Evolutionary conservation across 495 filamentous ascomycete genomes (phyloP).

Genomic region (Neurospora sp.): DNA sequence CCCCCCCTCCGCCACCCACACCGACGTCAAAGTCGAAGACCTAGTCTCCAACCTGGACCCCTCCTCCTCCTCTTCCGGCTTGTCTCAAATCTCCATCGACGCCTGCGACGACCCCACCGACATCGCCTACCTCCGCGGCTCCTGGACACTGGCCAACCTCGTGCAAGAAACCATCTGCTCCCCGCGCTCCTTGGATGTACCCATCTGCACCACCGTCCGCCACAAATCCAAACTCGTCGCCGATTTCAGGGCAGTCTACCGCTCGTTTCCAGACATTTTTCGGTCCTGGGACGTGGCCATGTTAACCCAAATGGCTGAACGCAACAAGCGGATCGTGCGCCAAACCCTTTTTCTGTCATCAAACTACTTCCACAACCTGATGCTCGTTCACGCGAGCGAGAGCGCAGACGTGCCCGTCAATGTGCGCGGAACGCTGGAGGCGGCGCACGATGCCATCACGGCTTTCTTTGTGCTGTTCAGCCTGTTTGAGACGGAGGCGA

Average conservation of each 20-base stretch:
- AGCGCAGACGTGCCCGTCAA: slow-evolving; percentile 52
- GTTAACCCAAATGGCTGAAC: slow-evolving; percentile 37
- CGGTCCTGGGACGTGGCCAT: slow-evolving; percentile 47
- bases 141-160: slow-evolving; percentile 62
- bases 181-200: slow-evolving; percentile 53
- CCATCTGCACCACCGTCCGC: slow-evolving; percentile 47
- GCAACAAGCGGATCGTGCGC: slow-evolving; percentile 48
- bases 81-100: slow-evolving; percentile 15
- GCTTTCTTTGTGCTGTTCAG: slow-evolving; percentile 56
- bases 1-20: slow-evolving; percentile 60
- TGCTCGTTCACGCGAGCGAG: slow-evolving; percentile 54
- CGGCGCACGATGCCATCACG: slow-evolving; percentile 52
- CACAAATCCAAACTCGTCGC: slow-evolving; percentile 52
- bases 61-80: background rate
- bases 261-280: slow-evolving; percentile 52
- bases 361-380: slow-evolving; percentile 67
- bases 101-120: slow-evolving; percentile 45
- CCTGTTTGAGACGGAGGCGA: slow-evolving; percentile 52
- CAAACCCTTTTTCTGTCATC: slow-evolving; percentile 60
- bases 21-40: slow-evolving; percentile 58
- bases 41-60: slow-evolving; percentile 37
- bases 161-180: slow-evolving; percentile 59
- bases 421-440: slow-evolving; percentile 53
- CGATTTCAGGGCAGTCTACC: slow-evolving; percentile 51
- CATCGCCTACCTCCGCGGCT: slow-evolving; percentile 54